Evolutionary conservation across 2,329 filamentous ascomycete genomes (phyloP), one percentile per base, ranked within the genome.

Genomic region (Penicillium sp.): DNA sequence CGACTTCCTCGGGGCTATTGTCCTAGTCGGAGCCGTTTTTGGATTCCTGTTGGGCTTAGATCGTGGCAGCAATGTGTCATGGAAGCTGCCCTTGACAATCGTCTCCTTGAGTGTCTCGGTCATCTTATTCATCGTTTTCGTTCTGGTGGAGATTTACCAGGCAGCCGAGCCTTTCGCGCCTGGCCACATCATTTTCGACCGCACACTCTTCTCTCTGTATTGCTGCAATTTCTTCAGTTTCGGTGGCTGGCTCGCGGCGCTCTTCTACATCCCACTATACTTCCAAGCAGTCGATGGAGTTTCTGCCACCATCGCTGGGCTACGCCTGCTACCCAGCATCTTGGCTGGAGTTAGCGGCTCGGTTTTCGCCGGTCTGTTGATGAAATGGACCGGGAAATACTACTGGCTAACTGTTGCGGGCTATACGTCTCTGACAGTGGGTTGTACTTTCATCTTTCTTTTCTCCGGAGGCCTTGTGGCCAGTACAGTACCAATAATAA

Each of bases 191-290:
- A 86, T 92, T 58, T 84, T 90, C 63, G 80, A 87, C 64, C 77
- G 79, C 6, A 80, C 80, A 6, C 77, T 92, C 26, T 79, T 89
- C 45, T 83, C 87, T 2, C 84, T 82, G 66, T 91, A 87, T 62
- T 70, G 85, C 1, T 83, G 83, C 67, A 90, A 90, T 68, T 89
- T 90, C 73, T 90, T 89, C 69, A 79, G 81, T 47, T 81, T 87
- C 48, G 83, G 78, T 1, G 85, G 81, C 13, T 82, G 77, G 75
- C 69, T 85, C 43, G 80, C 82, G 0, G 73, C 80, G 1, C 59
- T 88, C 4, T 93, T 90, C 75, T 89, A 89, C 71, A 74, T 89
- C n/a, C 87, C 89, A 1, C 76, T 93, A 2, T 90, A 87, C 71
- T 89, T 88, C 71, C 89, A 93, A 70, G 88, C 86, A 5, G 85